Evolutionary conservation across 306 rosid genomes (phyloP), one percentile per base, ranked within the genome.

Genomic region (Dalbergia cultrata): DNA sequence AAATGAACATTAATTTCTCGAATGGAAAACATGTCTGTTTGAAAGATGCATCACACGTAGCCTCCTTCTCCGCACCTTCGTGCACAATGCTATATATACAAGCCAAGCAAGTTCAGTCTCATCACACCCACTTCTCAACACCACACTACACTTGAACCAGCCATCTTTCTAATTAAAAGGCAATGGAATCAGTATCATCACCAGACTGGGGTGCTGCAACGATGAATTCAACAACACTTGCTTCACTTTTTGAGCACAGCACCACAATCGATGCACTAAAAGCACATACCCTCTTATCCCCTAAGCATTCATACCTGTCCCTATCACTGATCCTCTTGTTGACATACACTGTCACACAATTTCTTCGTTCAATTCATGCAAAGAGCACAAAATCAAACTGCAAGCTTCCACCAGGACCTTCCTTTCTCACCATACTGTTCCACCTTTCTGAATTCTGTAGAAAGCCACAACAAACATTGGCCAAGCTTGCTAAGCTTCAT

Each of bases 391-490:
- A 54, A 54, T 7, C 16, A 34, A n/a, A n/a, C 3, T 26, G 16
- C 5, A 54, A 9, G 21, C 86, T 81, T 66, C 91, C 87, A 44
- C 89, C 91, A 0, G 89, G 83, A 19, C 84, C 84, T 16, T 80
- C 84, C 8, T 2, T 26, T 37, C 16, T 80, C 1, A 53, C 60
- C 12, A 64, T 80, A 11, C 9, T 80, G 7, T 1, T 26, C 13
- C 16, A 54, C 21, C 5, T 35, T 10, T 1, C 2, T 9, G 56
- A 71, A 5, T 31, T 83, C 0, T 43, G 45, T 58, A 19, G 16
- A 37, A 82, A 52, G 17, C 85, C 85, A 39, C 85, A 82, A 39
- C 65, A 75, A 0, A 21, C 73, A 8, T 7, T 82, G 62, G 85
- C 85, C 22, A 76, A 82, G 9, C 70, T 82, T 5, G 70, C 81